phyloP scores from a whole-genome alignment of 176 grass and related monocot species.

The Microstegium vimineum region DNA sequence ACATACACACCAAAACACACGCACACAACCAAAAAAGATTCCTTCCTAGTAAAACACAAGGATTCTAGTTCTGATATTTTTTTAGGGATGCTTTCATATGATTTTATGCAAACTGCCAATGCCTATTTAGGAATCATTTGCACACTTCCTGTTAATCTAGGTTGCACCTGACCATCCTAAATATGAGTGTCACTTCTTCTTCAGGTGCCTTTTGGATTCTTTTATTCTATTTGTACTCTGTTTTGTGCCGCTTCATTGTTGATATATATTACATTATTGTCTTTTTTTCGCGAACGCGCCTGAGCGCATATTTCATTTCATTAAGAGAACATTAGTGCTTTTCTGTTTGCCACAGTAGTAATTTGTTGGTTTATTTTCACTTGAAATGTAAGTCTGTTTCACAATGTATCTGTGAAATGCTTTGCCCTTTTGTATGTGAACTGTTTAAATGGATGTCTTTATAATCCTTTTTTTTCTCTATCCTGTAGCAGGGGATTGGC shows the following conservation, averaged over 20 bases:
- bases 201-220: background rate
- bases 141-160: background rate
- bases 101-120: background rate
- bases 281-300: too few relatives aligned
- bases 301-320: too few relatives aligned
- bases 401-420: background rate
- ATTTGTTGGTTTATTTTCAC: constrained; percentile 2
- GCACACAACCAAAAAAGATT: background rate
- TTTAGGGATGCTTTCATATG: background rate
- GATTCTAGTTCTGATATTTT: constrained; percentile 3
- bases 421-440: constrained; percentile 11
- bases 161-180: background rate
- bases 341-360: background rate
- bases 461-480: constrained; percentile 22
- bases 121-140: background rate
- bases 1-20: background rate
- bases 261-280: background rate
- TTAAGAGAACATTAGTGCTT: too few relatives aligned
- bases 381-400: background rate
- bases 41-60: background rate
- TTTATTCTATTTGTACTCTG: constrained; percentile 5
- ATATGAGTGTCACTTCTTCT: background rate
- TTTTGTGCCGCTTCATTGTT: background rate
- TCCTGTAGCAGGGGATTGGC: constrained; percentile 38
- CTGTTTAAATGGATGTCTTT: constrained; percentile 13